A percentile compares a stretch with the other conserved stretches of the same genome.
phyloP scores from a whole-genome alignment of 179 eudicot genomes.

The Monotropa hypopitys region DNA sequence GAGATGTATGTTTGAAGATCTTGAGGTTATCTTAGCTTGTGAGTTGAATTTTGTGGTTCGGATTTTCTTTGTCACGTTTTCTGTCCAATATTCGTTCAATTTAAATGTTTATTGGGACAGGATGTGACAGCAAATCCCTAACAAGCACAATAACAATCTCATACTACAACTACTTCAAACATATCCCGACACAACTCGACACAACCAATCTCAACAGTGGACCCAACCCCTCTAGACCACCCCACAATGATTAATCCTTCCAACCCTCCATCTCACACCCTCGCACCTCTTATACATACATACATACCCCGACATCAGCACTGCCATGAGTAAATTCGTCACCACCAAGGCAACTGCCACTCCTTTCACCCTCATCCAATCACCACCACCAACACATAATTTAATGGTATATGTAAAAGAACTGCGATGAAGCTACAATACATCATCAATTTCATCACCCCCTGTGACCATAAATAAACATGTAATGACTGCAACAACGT shows the following conservation, averaged over 20 bases:
- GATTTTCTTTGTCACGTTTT: no score
- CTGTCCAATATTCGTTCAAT: no score
- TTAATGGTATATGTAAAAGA: conserved; percentile 59
- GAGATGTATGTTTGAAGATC: no score
- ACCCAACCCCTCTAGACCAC: conserved; percentile 27
- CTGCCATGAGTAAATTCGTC: conserved; percentile 65
- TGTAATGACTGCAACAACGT: conserved; percentile 57
- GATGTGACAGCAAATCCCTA: no score
- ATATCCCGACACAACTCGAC: conserved; percentile 74
- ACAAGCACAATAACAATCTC: conserved; percentile 79
- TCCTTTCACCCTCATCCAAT: conserved; percentile 46
- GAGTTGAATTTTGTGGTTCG: no score
- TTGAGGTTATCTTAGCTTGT: no score
- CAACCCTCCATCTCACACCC: conserved; percentile 29
- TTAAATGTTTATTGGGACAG: no score
- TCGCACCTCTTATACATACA: conserved; percentile 31
- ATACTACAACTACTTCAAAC: conserved; percentile 99
- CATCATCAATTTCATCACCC: conserved; percentile 79
- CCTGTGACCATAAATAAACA: conserved; percentile 76
- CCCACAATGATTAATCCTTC: conserved; percentile 20
- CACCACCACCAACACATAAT: conserved; percentile 41
- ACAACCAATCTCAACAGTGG: conserved; percentile 49
- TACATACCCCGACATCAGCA: conserved; percentile 57
- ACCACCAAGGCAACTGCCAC: conserved; percentile 70
- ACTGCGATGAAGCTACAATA: conserved; percentile 61